These are phyloP conservation scores for Paraphoma chrysanthemicola DNA, from an alignment of 2,329 filamentous ascomycete genomes.

Conservation along the genomic window DNA sequence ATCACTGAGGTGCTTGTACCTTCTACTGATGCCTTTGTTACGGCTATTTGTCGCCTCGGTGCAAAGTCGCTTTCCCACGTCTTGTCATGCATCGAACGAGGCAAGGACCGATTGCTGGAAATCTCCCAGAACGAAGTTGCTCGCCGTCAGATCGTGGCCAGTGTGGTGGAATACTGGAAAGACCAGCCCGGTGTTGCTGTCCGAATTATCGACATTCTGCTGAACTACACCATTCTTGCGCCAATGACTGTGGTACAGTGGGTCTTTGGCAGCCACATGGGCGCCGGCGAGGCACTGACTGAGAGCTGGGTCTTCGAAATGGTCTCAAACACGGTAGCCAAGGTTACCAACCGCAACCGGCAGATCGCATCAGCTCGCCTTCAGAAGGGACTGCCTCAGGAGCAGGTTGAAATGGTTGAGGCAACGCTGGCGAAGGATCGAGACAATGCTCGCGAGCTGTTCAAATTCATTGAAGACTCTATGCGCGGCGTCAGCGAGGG, in stretches of 20 bases:
- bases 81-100: constrained; percentile 92
- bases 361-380: constrained; percentile 74
- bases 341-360: constrained; percentile 85
- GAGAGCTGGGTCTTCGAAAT: constrained; percentile 86
- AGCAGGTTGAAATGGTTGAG: constrained; percentile 67
- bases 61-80: constrained; percentile 97
- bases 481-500: constrained; percentile 75
- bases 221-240: constrained; percentile 95
- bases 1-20: constrained; percentile 77
- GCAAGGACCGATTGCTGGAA: constrained; percentile 84
- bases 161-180: constrained; percentile 91
- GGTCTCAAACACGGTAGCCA: constrained; percentile 84
- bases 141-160: constrained; percentile 85
- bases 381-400: constrained; percentile 62
- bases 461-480: constrained; percentile 80
- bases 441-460: constrained; percentile 77
- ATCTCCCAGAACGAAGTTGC: constrained; percentile 77
- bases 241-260: constrained; percentile 87
- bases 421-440: constrained; percentile 74
- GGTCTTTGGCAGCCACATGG: constrained; percentile 74
- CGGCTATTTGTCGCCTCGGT: constrained; percentile 89
- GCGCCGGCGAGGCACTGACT: constrained; percentile 72
- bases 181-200: constrained; percentile 91
- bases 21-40: constrained; percentile 94
- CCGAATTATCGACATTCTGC: constrained; percentile 92